These are phyloP conservation scores for Singerocomus inundabilis DNA, from an alignment of 1,284 basidiomycete genomes.

Conservation along the genomic window DNA sequence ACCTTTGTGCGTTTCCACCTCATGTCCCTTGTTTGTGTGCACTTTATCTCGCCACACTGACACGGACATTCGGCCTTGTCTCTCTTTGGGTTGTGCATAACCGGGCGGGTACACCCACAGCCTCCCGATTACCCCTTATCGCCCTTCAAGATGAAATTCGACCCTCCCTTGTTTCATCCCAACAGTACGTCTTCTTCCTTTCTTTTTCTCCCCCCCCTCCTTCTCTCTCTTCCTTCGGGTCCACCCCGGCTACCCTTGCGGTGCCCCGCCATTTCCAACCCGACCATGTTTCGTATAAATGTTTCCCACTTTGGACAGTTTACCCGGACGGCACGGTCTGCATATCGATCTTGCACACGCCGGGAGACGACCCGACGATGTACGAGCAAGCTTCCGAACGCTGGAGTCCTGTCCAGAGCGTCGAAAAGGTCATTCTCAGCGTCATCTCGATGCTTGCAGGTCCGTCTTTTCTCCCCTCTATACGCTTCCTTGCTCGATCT, in stretches of 20 bases:
- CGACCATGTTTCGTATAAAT: too few relatives aligned
- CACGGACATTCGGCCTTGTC: too few relatives aligned
- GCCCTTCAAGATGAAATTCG: constrained; percentile 98
- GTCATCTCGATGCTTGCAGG: constrained; percentile 99
- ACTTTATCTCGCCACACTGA: too few relatives aligned
- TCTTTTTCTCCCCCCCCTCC: too few relatives aligned
- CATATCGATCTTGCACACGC: constrained; percentile 97
- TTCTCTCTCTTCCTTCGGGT: too few relatives aligned
- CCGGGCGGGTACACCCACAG: constrained; percentile 49
- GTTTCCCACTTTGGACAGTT: too few relatives aligned
- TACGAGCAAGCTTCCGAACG: constrained; percentile 95
- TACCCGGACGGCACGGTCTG: constrained; percentile 96
- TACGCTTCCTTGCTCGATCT: too few relatives aligned
- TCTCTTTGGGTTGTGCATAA: too few relatives aligned
- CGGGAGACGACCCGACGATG: constrained; percentile 91
- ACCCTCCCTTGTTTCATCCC: constrained; percentile 95
- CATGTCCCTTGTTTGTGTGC: too few relatives aligned
- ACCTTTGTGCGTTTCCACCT: constrained; percentile 70
- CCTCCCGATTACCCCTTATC: constrained; percentile 92
- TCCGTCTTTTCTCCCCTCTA: constrained; percentile 34
- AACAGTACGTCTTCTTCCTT: constrained; percentile 82
- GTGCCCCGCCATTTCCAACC: too few relatives aligned
- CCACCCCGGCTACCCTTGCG: too few relatives aligned
- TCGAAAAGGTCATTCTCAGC: constrained; percentile 94
- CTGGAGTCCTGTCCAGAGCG: constrained; percentile 97